Evolutionary conservation across 2,329 filamentous ascomycete genomes (phyloP), one percentile per base, ranked within the genome.

Genomic region (Dactylellina cionopaga): DNA sequence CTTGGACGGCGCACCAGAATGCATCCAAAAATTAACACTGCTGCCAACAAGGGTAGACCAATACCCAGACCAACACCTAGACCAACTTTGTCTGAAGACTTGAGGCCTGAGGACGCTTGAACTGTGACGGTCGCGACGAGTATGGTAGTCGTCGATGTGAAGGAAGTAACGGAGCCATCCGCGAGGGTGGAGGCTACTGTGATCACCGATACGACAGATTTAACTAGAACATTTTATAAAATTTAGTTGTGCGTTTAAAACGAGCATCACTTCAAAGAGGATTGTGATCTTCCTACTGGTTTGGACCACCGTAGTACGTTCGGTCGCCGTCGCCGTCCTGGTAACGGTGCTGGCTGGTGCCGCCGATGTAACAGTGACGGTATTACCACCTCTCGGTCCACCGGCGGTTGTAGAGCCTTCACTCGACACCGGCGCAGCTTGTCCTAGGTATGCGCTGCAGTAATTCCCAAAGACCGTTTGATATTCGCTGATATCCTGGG

Each of bases 41-140:
- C 41, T 0, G 41, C 55, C 2, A 60, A 17, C 6, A 60, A 5
- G 4, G 55, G 55, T 10, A 60, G 25, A 7, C 55, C 55, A 19
- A 60, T 47, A 7, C 55, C 55, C 7, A 60, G 41, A 5, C 55
- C 55, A 17, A 60, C 19, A 5, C 55, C 55, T 13, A 60, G 29
- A 13, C 33, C 55, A 37, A 60, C 27, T 15, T 60, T 60, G 22
- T 37, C 19, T 2, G 55, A 43, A 6, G 41, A 35, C 1, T 47
- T 47, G 9, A 15, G 2, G 2, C 7, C 41, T 49, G 25, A 24
- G 9, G 55, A 24, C 4, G 55, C 19, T 35, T 13, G 15, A 3
- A 19, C n/a, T 11, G 29, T 60, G 5, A 49, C 55, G 1, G 55
- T 60, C 10, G 43, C 25, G 3, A 37, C 41, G 27, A 60, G 55